These are phyloP conservation scores for Penicillium sp. DNA, from an alignment of 2,329 filamentous ascomycete genomes.

Conservation along the genomic window DNA sequence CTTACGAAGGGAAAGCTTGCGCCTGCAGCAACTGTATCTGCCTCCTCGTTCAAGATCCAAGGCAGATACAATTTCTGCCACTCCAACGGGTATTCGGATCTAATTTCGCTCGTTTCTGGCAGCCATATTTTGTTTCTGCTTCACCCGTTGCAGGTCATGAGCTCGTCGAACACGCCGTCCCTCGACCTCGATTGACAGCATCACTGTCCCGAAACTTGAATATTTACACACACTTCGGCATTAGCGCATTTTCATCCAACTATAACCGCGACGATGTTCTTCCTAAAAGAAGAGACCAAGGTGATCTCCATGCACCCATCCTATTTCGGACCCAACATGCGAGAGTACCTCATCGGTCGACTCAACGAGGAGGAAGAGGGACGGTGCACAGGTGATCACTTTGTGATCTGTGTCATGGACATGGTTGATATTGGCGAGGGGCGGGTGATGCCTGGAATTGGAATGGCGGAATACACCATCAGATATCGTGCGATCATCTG, in stretches of 20 bases:
- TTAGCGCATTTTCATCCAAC: conserved; percentile 1
- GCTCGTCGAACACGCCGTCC: conserved; percentile 11
- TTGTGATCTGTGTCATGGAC: conserved; percentile 97
- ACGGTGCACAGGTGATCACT: conserved; percentile 91
- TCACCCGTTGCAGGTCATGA: conserved; percentile 12
- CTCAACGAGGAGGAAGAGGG: conserved; percentile 92
- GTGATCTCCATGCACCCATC: conserved; percentile 93
- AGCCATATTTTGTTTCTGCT: conserved; percentile 1
- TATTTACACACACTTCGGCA: background rate
- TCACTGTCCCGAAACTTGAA: background rate
- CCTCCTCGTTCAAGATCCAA: conserved; percentile 7
- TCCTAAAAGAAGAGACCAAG: conserved; percentile 94
- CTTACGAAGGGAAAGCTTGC: conserved; percentile 11
- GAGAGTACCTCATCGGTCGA: conserved; percentile 84
- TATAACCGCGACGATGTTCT: conserved; percentile 70
- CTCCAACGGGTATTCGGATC: background rate
- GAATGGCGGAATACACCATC: conserved; percentile 90
- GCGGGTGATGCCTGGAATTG: conserved; percentile 85
- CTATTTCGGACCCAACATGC: conserved; percentile 92
- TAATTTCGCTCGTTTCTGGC: conserved; percentile 1
- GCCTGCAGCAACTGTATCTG: conserved; percentile 12
- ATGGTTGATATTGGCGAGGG: conserved; percentile 93
- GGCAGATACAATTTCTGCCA: conserved; percentile 11
- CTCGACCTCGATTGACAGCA: conserved; percentile 13
- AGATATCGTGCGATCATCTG: conserved; percentile 94